Conservation (phyloP, 192 early-diverging fungal species). For the Thamnidium elegans region DNA sequence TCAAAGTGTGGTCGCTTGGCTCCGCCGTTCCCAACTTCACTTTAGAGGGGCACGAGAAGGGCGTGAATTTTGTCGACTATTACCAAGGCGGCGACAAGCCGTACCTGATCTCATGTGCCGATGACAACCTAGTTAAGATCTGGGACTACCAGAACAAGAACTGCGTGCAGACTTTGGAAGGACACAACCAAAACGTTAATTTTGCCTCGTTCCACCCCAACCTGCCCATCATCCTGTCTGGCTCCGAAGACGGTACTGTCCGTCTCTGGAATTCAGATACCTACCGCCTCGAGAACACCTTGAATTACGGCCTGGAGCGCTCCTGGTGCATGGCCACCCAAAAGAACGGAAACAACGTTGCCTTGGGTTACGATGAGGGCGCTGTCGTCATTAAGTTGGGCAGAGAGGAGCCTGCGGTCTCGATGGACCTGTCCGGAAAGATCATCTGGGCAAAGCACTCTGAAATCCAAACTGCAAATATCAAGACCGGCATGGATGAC, state of each 20-base stretch:
- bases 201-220: constrained; percentile 91
- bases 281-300: constrained; percentile 92
- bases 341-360: constrained; percentile 86
- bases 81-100: constrained; percentile 98
- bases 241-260: constrained; percentile 92
- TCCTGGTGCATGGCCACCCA: constrained; percentile 94
- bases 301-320: constrained; percentile 97
- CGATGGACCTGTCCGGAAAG: constrained; percentile 95
- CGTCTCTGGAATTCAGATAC: constrained; percentile 98
- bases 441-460: constrained; percentile 98
- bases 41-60: constrained; percentile 95
- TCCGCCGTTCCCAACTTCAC: constrained; percentile 94
- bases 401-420: constrained; percentile 92
- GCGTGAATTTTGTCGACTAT: constrained; percentile 98
- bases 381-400: constrained; percentile 94
- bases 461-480: constrained; percentile 93
- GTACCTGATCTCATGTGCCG: constrained; percentile 92
- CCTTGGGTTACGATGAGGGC: constrained; percentile 96
- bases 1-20: constrained; percentile 98
- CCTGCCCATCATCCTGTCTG: constrained; percentile 95
- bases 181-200: constrained; percentile 92
- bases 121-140: constrained; percentile 90
- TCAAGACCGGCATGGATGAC: constrained; percentile 83
- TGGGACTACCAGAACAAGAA: constrained; percentile 99
- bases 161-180: constrained; percentile 97